phyloP scores from a whole-genome alignment of 108 stramenopile species.

The Nitzschia sp. region DNA sequence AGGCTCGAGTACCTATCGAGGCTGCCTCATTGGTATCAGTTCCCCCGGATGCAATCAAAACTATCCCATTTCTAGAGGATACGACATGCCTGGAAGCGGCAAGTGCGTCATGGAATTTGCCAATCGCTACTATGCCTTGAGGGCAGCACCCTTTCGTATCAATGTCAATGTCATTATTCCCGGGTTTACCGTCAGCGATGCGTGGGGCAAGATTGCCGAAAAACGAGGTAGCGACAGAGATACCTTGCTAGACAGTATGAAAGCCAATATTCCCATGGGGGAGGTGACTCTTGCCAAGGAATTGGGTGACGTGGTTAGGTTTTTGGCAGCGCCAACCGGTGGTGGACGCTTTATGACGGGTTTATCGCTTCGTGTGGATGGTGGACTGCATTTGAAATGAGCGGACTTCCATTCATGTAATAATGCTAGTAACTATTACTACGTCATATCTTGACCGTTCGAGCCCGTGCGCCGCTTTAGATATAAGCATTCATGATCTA shows the following conservation, averaged over 20 bases:
- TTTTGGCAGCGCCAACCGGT: conserved; percentile 11
- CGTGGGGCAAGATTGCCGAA: conserved; percentile 18
- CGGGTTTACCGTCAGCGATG: conserved; percentile 24
- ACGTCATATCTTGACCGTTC: no score
- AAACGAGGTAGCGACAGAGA: neutral
- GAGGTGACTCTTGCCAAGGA: neutral
- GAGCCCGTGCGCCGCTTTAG: no score
- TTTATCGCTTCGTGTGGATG: conserved; percentile 21
- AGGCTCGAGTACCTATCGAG: neutral
- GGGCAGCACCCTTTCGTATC: conserved; percentile 15
- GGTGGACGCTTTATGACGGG: conserved; percentile 25
- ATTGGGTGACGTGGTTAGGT: conserved; percentile 27
- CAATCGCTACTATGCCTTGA: conserved; percentile 29
- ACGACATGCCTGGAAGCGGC: conserved; percentile 36
- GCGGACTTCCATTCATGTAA: no score
- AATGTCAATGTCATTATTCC: conserved; percentile 40
- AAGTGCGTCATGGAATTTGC: conserved; percentile 48
- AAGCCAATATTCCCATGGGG: conserved; percentile 19
- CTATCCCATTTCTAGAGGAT: conserved; percentile 5
- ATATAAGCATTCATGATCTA: no score
- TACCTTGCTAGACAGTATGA: neutral
- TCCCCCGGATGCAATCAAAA: conserved; percentile 20
- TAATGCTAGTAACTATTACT: no score
- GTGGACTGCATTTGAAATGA: conserved; percentile 25
- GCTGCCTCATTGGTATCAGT: conserved; percentile 31